These are phyloP conservation scores for Daldinia eschscholtzii DNA, from an alignment of 2,329 filamentous ascomycete genomes.

Conservation along the genomic window DNA sequence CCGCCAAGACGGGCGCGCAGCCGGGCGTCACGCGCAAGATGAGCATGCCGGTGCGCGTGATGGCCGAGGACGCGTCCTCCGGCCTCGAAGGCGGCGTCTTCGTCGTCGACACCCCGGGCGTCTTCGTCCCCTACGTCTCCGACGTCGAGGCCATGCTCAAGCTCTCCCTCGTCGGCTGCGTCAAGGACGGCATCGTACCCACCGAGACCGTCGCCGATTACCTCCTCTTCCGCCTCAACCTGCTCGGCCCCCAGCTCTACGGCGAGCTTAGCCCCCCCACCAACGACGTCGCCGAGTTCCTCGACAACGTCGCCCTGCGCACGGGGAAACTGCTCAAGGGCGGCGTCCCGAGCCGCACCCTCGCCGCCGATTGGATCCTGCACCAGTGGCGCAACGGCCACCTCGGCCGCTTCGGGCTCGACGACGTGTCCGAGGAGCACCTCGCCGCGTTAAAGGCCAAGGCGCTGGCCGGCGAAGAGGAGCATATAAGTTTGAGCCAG, in stretches of 20 bases:
- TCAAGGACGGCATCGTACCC: constrained; percentile 88
- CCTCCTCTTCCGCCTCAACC: constrained; percentile 86
- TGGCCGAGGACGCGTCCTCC: constrained; percentile 50
- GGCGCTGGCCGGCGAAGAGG: constrained; percentile 59
- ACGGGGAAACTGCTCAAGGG: constrained; percentile 83
- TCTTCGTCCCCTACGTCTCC: constrained; percentile 92
- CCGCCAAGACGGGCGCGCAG: constrained; percentile 84
- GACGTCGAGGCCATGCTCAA: constrained; percentile 93
- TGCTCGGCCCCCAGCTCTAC: constrained; percentile 73
- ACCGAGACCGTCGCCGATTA: constrained; percentile 88
- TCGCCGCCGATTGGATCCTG: constrained; percentile 81
- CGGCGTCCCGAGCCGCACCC: constrained; percentile 72
- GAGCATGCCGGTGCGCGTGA: constrained; percentile 83
- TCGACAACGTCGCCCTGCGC: constrained; percentile 77
- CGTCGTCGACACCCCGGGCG: constrained; percentile 90
- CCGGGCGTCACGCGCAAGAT: constrained; percentile 93
- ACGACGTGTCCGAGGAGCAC: constrained; percentile 75
- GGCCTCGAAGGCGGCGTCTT: constrained; percentile 75
- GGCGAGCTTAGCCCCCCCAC: constrained; percentile 75
- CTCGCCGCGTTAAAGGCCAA: constrained; percentile 61
- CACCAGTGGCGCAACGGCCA: constrained; percentile 84
- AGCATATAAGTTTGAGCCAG: constrained; percentile 72
- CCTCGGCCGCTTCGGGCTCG: constrained; percentile 82
- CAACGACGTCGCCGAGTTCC: constrained; percentile 82
- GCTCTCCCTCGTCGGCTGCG: constrained; percentile 88